A percentile compares a stretch with the other conserved stretches of the same genome.
Evolutionary conservation across 768 basidiomycete genomes (phyloP).

Genomic region (Panus rudis): DNA sequence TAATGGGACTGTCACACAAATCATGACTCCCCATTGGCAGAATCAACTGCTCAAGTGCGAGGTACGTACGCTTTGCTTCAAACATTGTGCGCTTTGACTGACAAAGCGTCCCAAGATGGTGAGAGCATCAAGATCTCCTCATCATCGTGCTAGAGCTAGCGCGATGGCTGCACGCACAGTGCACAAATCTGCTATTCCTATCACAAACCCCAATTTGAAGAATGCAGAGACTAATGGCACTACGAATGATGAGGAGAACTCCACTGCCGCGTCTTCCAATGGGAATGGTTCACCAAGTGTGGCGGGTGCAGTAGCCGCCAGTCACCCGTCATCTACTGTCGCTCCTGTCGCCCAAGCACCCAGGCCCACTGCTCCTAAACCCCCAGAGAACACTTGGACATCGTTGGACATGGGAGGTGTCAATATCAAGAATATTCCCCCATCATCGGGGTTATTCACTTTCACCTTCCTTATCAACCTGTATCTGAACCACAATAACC

Average conservation of each 20-base stretch:
- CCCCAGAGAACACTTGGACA: constrained; percentile 76
- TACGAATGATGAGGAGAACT: constrained; percentile 20
- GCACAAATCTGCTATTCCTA: constrained; percentile 82
- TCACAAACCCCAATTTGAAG: constrained; percentile 82
- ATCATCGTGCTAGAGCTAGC: constrained; percentile 92
- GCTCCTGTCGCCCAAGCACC: constrained; percentile 65
- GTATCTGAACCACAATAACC: constrained; percentile 92
- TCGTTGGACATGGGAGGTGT: constrained; percentile 97
- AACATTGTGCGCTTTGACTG: neutral
- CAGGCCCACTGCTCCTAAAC: constrained; percentile 54
- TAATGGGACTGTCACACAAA: constrained; percentile 37
- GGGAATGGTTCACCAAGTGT: constrained; percentile 31
- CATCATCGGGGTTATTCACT: constrained; percentile 64
- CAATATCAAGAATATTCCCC: constrained; percentile 83
- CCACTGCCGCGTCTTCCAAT: constrained; percentile 13
- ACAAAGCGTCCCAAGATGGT: constrained; percentile 72
- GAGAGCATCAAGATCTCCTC: constrained; percentile 79
- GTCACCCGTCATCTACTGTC: constrained; percentile 71
- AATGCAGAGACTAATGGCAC: constrained; percentile 32
- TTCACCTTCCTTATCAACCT: constrained; percentile 93
- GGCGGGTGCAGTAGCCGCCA: constrained; percentile 29
- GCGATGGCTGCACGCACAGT: constrained; percentile 88
- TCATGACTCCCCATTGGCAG: constrained; percentile 84
- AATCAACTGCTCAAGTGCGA: constrained; percentile 90
- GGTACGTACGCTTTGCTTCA: constrained; percentile 40